These are phyloP conservation scores for Kondoa malvinella DNA, from an alignment of 768 basidiomycete genomes.

Conservation along the genomic window DNA sequence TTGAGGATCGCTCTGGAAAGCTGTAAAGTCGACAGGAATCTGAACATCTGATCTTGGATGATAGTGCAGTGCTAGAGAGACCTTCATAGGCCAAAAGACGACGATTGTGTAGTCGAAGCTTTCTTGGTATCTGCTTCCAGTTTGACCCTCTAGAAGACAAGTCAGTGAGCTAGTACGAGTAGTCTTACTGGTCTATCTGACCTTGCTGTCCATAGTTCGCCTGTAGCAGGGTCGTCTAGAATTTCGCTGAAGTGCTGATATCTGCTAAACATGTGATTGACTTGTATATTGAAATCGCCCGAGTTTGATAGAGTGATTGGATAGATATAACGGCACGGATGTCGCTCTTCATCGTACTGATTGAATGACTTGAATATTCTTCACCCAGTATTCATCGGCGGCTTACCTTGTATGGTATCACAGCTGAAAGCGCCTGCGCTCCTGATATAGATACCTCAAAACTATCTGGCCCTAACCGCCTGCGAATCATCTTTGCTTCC, in stretches of 20 bases:
- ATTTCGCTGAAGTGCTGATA: neutral
- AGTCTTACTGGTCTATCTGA: neutral
- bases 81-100: neutral
- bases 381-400: neutral
- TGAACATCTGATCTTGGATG: neutral
- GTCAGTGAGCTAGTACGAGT: neutral
- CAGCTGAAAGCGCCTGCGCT: neutral
- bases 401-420: neutral
- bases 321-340: neutral
- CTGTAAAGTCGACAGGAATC: neutral
- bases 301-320: neutral
- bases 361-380: neutral
- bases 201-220: neutral
- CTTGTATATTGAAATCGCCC: neutral
- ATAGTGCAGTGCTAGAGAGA: neutral
- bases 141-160: neutral
- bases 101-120: neutral
- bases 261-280: neutral
- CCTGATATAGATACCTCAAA: neutral
- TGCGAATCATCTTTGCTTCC: neutral
- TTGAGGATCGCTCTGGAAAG: neutral
- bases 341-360: neutral
- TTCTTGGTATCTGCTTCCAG: neutral
- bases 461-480: neutral
- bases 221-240: neutral